Evolutionary conservation across 2,329 filamentous ascomycete species (phyloP), one percentile per base, ranked within the genome.

Genomic region (Raffaelea albimanens): DNA sequence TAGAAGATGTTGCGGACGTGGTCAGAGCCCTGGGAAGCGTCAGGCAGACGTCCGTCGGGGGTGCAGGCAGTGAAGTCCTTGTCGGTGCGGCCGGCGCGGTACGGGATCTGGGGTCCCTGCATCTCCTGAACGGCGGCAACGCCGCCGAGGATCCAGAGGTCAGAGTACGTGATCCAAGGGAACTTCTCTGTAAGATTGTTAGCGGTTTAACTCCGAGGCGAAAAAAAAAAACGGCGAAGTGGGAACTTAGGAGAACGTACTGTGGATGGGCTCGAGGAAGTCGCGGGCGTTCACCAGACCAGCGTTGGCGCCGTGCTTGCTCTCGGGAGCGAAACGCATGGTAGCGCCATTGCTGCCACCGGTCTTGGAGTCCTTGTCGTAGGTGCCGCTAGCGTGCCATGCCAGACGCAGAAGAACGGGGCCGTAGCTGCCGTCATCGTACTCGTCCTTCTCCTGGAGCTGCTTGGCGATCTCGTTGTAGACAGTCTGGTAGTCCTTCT

Each of bases 341-440:
- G 90, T 96, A 49, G 91, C 91, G 56, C 93, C 91, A 67, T 97
- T 95, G 75, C 85, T 91, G 56, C 91, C 91, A 59, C 91, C 93
- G 41, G 91, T 97, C 55, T 78, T 77, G 22, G 90, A 95, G 62
- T 79, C 78, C 71, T 84, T 85, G 64, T 97, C 91, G 61, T 84
- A 97, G 58, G 91, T 98, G 58, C 91, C 91, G 58, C 83, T 89
- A 55, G 84, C 82, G 72, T 97, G 93, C 91, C 93, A 97, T 52
- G 88, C 91, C 57, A 97, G 78, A 60, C 91, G 82, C 54, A 97
- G 70, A 48, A 97, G 74, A 52, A 97, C 89, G 23, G 91, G 93
- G 49, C 89, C 91, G 64, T 94, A 97, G 72, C 85, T 93, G 57
- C 93, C 91, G 66, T 98, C 91, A 61, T 97, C 91, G 65, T 97